These are phyloP conservation scores for Clavariopsis aquatica DNA, from an alignment of 495 filamentous ascomycete species.

Conservation along the genomic window DNA sequence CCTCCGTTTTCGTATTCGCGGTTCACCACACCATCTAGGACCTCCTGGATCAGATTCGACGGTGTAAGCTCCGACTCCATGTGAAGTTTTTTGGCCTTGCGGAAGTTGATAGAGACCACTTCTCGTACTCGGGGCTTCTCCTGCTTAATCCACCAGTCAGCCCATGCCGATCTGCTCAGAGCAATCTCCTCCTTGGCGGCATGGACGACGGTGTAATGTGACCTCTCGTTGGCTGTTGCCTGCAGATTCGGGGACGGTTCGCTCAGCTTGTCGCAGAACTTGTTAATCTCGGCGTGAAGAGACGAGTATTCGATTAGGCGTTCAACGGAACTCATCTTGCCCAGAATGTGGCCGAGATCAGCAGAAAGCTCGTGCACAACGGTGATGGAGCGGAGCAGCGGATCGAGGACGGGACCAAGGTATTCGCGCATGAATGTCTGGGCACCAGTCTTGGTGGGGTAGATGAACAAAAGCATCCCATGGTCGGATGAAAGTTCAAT, in stretches of 20 bases:
- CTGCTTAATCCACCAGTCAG: conserved; percentile 71
- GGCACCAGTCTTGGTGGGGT: conserved; percentile 66
- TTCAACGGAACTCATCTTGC: conserved; percentile 59
- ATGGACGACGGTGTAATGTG: conserved; percentile 54
- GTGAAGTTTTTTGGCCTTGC: conserved; percentile 52
- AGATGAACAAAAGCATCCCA: conserved; percentile 67
- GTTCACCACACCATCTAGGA: conserved; percentile 59
- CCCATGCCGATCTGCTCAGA: conserved; percentile 62
- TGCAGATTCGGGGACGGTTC: neutral
- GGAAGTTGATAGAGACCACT: conserved; percentile 60
- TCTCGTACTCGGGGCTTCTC: conserved; percentile 67
- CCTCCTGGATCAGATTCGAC: conserved; percentile 60
- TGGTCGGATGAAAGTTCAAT: conserved; percentile 61
- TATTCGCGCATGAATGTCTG: conserved; percentile 65
- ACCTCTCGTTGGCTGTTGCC: conserved; percentile 32
- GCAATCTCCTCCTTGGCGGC: conserved; percentile 55
- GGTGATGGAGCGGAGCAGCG: conserved; percentile 64
- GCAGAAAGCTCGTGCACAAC: conserved; percentile 64
- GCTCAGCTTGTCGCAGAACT: conserved; percentile 48
- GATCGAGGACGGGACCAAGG: conserved; percentile 67
- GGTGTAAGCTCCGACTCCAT: conserved; percentile 50
- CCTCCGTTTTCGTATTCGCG: conserved; percentile 37
- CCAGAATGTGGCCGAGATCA: conserved; percentile 59
- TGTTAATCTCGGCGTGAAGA: conserved; percentile 54
- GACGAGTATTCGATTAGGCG: conserved; percentile 61